Base-by-base conservation (phyloP, 1,284 basidiomycete genomes). In the Cystobasidium slooffiae region DNA sequence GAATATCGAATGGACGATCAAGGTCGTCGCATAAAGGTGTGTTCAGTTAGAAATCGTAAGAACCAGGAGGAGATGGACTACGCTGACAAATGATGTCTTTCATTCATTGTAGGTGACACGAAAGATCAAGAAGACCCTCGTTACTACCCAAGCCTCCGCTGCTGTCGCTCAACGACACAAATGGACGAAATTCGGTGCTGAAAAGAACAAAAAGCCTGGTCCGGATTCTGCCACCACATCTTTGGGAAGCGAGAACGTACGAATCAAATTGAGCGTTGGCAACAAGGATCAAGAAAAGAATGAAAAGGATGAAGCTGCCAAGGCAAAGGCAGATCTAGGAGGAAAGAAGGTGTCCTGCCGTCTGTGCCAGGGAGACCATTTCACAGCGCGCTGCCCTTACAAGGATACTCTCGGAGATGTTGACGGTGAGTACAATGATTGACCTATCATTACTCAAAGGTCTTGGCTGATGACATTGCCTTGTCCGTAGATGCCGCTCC, bases 381-480 rank as follows among this genome's bases (percentile, higher is more conserved):
- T 95, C 84, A 99, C 97, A 12, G 91, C 94, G 76, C 94, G 95
- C 83, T 99, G 97, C 87, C 97, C 97, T 12, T 97, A 97, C 88
- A 97, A 94, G 84, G 95, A 98, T 79, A 92, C 92, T 22, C 83
- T 88, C 55, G 86, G 85, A 58, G 88, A 65, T n/a, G 52, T 62
- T 10, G 70, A 73, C 44, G 63, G 55, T 66, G 93, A 58, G 82
- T 83, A 41, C 22, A 12, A 88, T 43, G 51, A 47, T 41, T 43
- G 12, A 14, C 41, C 31, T 44, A 31, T 63, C 20, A 6, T 44
- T 9, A 37, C 46, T 6, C 20, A 12, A 20, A 18, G 8, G 22
- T n/a, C 20, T 16, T 44, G 14, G 18, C 46, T 44, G 16, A 88
- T 88, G n/a, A 90, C 89, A 82, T 86, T 20, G 81, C 85, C 2